A percentile compares a stretch with the other conserved stretches of the same genome.
phyloP scores from a whole-genome alignment of 345 rosid genomes.

The Pistacia atlantica region DNA sequence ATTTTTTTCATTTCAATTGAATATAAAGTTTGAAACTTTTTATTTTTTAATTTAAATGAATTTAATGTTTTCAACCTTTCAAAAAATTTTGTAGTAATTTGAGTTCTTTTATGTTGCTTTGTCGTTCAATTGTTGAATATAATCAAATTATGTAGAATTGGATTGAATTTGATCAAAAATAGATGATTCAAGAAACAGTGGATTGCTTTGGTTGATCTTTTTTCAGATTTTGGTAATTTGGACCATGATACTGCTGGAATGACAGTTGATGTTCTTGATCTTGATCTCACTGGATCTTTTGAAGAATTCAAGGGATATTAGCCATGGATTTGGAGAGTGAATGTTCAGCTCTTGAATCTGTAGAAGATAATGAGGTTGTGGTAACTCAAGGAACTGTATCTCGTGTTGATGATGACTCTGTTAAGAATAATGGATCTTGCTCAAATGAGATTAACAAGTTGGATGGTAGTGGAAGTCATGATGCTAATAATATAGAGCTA shows the following conservation, averaged over 20 bases:
- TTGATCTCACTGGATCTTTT: constrained; percentile 41
- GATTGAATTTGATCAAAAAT: constrained; percentile 18
- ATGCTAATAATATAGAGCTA: constrained; percentile 11
- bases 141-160: constrained; percentile 14
- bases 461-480: constrained; percentile 18
- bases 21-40: constrained; percentile 11
- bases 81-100: constrained; percentile 1
- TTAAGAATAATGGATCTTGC: constrained; percentile 42
- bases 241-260: constrained; percentile 49
- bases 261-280: constrained; percentile 54
- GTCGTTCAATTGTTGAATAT: background rate
- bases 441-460: constrained; percentile 28
- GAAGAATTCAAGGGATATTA: constrained; percentile 16
- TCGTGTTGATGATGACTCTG: constrained; percentile 19
- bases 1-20: constrained; percentile 6
- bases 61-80: constrained; percentile 11
- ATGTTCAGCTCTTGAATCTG: constrained; percentile 45
- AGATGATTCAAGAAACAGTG: constrained; percentile 14
- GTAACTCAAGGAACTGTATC: constrained; percentile 23
- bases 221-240: constrained; percentile 39
- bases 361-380: constrained; percentile 49
- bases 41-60: background rate
- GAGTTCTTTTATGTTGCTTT: constrained; percentile 9
- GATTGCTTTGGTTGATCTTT: constrained; percentile 24
- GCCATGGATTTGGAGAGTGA: constrained; percentile 52